Percentiles rank a stretch among this genome's conserved stretches.
These are phyloP conservation scores for Crepidotus sp. DNA, from an alignment of 1,284 basidiomycete genomes.

Conservation along the genomic window DNA sequence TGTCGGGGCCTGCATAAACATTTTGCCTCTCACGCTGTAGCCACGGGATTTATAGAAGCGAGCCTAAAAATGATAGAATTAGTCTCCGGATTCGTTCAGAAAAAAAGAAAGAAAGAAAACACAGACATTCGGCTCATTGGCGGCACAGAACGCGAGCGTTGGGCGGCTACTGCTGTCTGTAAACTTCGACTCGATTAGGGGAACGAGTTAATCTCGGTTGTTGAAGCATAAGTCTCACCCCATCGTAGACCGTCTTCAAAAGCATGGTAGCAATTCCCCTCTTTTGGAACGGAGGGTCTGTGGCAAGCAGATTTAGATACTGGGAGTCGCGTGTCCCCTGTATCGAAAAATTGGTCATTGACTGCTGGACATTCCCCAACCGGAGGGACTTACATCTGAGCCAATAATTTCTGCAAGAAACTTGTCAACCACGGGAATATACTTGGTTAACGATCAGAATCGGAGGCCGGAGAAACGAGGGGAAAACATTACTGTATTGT, in stretches of 20 bases:
- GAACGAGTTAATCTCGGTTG: no score
- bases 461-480: not conserved
- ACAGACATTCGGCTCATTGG: slow-evolving; percentile 14
- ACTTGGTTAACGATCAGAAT: not conserved
- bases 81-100: not conserved
- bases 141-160: slow-evolving; percentile 12
- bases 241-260: slow-evolving; percentile 12
- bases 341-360: not conserved
- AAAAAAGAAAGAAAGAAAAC: no score
- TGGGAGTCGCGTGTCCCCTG: slow-evolving; percentile 8
- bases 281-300: slow-evolving; percentile 10
- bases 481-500: not conserved
- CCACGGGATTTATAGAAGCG: slow-evolving; percentile 14
- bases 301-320: slow-evolving; percentile 13
- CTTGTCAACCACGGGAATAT: slow-evolving; percentile 8
- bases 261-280: slow-evolving; percentile 10
- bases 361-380: not conserved
- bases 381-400: slow-evolving; percentile 1
- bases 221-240: not conserved
- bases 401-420: slow-evolving; percentile 10
- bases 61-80: slow-evolving; percentile 1
- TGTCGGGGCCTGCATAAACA: slow-evolving; percentile 11
- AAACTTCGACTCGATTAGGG: slow-evolving; percentile 3
- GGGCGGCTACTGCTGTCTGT: slow-evolving; percentile 2
- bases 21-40: slow-evolving; percentile 8